These are phyloP conservation scores for Kappamyces sp. DNA, from an alignment of 192 early-diverging fungal species.

Conservation along the genomic window DNA sequence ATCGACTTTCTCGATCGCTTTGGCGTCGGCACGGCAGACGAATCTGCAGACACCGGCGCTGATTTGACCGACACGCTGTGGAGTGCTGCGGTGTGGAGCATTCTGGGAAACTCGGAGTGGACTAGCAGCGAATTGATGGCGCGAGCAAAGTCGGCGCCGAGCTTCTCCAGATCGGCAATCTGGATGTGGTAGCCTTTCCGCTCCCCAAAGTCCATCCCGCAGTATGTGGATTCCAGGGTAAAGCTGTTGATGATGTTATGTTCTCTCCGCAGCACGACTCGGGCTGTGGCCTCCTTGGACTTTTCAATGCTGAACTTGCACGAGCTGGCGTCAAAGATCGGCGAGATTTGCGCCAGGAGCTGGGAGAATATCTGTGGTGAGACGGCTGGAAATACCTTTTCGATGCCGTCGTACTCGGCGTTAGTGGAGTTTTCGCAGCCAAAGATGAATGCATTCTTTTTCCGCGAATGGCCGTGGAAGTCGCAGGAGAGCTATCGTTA, in stretches of 20 bases:
- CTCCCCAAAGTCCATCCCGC: constrained; percentile 41
- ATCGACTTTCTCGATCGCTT: background rate
- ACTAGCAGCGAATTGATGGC: background rate
- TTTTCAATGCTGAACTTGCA: constrained; percentile 36
- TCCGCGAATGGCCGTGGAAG: constrained; percentile 49
- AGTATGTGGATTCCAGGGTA: constrained; percentile 46
- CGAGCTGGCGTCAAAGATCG: constrained; percentile 33
- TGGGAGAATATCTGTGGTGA: constrained; percentile 29
- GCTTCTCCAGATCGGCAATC: constrained; percentile 33
- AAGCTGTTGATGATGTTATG: constrained; percentile 37
- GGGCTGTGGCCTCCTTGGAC: constrained; percentile 42
- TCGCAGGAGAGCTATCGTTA: constrained; percentile 36
- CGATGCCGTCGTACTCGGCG: constrained; percentile 26
- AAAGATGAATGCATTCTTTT: constrained; percentile 50
- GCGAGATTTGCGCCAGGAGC: constrained; percentile 32
- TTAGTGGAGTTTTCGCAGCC: constrained; percentile 38
- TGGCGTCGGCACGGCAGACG: constrained; percentile 4
- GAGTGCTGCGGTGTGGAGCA: background rate
- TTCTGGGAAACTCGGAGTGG: background rate
- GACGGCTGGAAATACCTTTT: constrained; percentile 25
- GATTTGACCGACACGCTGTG: background rate
- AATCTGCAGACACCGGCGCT: background rate
- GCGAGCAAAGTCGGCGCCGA: constrained; percentile 31
- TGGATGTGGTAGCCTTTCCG: constrained; percentile 41
- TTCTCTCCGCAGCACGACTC: constrained; percentile 44